Evolutionary conservation across 2,329 filamentous ascomycete genomes (phyloP).

Genomic region (Aspergillus fijiensis): DNA sequence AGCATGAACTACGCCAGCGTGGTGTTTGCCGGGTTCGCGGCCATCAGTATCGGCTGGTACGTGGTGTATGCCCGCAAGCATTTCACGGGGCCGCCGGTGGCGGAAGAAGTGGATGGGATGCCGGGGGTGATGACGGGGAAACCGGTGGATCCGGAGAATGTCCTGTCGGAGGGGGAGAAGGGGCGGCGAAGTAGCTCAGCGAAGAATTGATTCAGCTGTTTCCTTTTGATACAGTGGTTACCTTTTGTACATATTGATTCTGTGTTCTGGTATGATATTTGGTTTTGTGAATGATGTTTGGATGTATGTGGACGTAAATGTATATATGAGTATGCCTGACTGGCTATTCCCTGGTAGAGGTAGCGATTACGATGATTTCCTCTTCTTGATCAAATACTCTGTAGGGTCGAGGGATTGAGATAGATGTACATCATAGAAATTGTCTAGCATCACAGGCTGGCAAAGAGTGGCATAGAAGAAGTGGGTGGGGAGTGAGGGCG

Average conservation of each 20-base stretch:
- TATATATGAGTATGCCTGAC: too few species aligned
- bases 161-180: conserved; percentile 19
- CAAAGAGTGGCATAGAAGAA: too few species aligned
- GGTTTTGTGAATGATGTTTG: neutral
- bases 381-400: too few species aligned
- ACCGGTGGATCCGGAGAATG: conserved; percentile 35
- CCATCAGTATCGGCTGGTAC: conserved; percentile 63
- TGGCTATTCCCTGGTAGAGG: too few species aligned
- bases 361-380: too few species aligned
- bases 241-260: neutral
- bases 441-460: too few species aligned
- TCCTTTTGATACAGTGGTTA: neutral
- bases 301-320: too few species aligned
- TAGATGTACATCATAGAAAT: too few species aligned
- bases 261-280: neutral
- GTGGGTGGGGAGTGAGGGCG: too few species aligned
- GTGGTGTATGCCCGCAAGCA: conserved; percentile 61
- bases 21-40: conserved; percentile 63
- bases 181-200: neutral
- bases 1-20: conserved; percentile 68
- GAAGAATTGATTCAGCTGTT: conserved; percentile 1
- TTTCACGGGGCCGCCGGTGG: conserved; percentile 58
- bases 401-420: too few species aligned
- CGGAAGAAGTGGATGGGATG: conserved; percentile 28
- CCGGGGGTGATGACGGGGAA: conserved; percentile 35